Evolutionary conservation across 1,284 basidiomycete genomes (phyloP), one percentile per base, ranked within the genome.

Genomic region (Waitea zeae): DNA sequence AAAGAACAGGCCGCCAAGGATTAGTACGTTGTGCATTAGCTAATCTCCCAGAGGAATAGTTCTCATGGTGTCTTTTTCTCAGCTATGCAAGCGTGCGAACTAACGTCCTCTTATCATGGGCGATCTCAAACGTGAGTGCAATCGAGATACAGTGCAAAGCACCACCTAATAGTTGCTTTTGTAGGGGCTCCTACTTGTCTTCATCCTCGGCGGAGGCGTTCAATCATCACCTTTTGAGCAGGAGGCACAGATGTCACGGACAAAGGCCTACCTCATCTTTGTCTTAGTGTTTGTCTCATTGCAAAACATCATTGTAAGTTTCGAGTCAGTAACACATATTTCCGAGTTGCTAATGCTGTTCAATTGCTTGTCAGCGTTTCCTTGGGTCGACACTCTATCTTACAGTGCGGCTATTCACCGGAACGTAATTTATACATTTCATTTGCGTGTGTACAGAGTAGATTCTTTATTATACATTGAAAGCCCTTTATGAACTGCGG

Each of bases 101-200:
- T 9, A 93, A 92, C 56, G 86, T 79, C 15, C 58, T 97, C 30
- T 61, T 97, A 33, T 65, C 72, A 3, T 93, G 89, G 78, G 75
- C 86, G 2, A 50, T 92, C 37, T 78, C 81, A 17, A 90, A 92
- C 50, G 83, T 81, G 44, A 44, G 73, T 53, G n/a, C n/a, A n/a
- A n/a, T n/a, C n/a, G n/a, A n/a, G n/a, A n/a, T n/a, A n/a, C n/a
- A n/a, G n/a, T n/a, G n/a, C n/a, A n/a, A n/a, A n/a, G n/a, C n/a
- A n/a, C n/a, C n/a, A n/a, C n/a, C n/a, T n/a, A n/a, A n/a, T n/a
- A n/a, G n/a, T n/a, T n/a, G n/a, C n/a, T n/a, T n/a, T n/a, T n/a
- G n/a, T 15, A 87, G 82, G 80, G 76, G 2, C 43, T 87, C 30
- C 61, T 89, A n/a, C 55, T 87, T 22, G 64, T 75, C 17, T 61